Conservation (phyloP, 495 filamentous ascomycete species). For the Evernia prunastri region DNA sequence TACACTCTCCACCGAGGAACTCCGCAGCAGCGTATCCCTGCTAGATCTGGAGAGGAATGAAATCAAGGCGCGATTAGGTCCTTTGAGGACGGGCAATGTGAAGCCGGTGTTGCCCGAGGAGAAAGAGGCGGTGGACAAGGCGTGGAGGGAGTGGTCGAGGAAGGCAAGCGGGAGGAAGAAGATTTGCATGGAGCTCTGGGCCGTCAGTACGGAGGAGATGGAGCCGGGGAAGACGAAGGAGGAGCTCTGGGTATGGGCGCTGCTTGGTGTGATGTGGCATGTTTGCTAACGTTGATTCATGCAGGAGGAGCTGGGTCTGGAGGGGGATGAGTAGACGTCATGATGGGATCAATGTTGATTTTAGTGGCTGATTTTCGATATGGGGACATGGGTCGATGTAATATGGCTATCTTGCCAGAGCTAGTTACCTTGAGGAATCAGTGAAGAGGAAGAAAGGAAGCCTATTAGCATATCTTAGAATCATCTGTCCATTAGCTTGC, state of each 20-base stretch:
- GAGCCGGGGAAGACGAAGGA: constrained; percentile 40
- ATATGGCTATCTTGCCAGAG: neutral
- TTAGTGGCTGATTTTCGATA: neutral
- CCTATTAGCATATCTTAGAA: neutral
- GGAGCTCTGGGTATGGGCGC: constrained; percentile 46
- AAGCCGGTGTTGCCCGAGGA: constrained; percentile 44
- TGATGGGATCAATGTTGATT: neutral
- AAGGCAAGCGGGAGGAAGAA: constrained; percentile 41
- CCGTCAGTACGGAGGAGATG: constrained; percentile 41
- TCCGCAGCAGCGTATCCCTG: constrained; percentile 39
- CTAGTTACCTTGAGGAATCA: no score
- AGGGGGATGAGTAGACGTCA: constrained; percentile 27
- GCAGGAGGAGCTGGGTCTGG: constrained; percentile 42
- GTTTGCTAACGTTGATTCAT: constrained; percentile 2
- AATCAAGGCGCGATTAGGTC: constrained; percentile 36
- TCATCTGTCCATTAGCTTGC: neutral
- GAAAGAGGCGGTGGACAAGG: constrained; percentile 40
- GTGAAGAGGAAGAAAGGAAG: neutral
- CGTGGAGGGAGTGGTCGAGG: constrained; percentile 48
- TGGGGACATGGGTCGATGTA: neutral
- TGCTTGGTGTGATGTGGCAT: neutral
- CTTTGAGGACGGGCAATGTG: constrained; percentile 34
- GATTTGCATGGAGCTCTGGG: constrained; percentile 50
- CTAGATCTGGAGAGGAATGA: constrained; percentile 44
- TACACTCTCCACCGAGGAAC: constrained; percentile 47